Percentiles rank a stretch among this genome's conserved stretches.
Evolutionary conservation across 2,329 filamentous ascomycete species (phyloP).

Genomic region (Atkinsonella hypoxylon): DNA sequence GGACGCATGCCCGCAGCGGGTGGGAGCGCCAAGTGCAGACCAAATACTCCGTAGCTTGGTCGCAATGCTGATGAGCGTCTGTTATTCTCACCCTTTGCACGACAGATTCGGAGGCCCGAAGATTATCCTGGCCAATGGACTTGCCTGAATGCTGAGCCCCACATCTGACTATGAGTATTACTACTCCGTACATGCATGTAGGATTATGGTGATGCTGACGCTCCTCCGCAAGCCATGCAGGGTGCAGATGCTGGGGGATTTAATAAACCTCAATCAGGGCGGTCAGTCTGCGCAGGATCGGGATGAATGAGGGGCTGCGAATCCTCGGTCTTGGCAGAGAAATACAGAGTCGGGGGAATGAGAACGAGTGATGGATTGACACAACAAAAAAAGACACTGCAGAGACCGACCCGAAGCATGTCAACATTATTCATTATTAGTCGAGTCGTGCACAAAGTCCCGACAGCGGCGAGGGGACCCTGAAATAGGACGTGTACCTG

Average conservation of each 20-base stretch:
- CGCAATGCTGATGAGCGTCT: no score
- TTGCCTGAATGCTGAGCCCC: not conserved
- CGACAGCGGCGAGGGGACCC: conserved; percentile 1
- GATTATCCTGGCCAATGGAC: not conserved
- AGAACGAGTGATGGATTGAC: no score
- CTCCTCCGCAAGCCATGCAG: not conserved
- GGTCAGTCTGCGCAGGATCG: not conserved
- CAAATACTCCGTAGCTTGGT: no score
- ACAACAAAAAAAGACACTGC: not conserved
- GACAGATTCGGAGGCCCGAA: not conserved
- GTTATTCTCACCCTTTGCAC: not conserved
- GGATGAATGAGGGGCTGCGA: no score
- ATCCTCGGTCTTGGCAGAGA: no score
- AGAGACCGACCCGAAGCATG: not conserved
- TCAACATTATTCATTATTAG: not conserved
- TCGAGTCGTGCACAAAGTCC: not conserved
- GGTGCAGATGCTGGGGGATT: not conserved
- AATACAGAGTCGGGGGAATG: no score
- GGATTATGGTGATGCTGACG: not conserved
- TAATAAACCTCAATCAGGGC: not conserved
- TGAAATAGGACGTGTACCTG: not conserved
- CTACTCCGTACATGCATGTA: no score
- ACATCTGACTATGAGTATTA: not conserved
- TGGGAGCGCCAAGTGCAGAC: no score
- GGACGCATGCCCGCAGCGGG: not conserved